Conservation (phyloP, 2,329 filamentous ascomycete genomes). For the Coniochaeta sp. region DNA sequence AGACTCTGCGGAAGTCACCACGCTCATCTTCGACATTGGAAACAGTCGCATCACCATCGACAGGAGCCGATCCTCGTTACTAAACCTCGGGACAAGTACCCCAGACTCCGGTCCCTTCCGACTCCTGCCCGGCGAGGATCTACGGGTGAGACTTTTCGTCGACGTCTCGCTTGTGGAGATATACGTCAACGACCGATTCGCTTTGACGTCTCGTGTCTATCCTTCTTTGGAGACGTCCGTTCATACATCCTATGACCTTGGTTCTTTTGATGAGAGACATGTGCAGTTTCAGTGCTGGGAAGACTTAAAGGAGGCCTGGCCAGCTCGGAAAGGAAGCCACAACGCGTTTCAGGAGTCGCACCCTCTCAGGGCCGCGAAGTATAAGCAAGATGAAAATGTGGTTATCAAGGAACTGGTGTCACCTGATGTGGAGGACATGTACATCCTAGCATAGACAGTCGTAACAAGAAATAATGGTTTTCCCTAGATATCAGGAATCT, state of each 20-base stretch:
- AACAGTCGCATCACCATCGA: slow-evolving; percentile 11
- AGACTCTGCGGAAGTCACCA: slow-evolving; percentile 8
- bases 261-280: background rate
- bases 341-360: background rate
- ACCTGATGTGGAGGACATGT: background rate
- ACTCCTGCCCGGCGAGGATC: slow-evolving; percentile 10
- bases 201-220: slow-evolving; percentile 14
- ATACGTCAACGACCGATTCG: slow-evolving; percentile 14
- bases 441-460: background rate
- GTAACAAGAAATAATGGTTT: background rate
- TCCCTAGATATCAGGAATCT: background rate
- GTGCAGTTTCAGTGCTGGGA: slow-evolving; percentile 1
- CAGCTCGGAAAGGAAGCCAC: background rate
- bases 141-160: slow-evolving; percentile 11
- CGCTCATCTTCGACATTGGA: slow-evolving; percentile 9
- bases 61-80: slow-evolving; percentile 9
- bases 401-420: background rate
- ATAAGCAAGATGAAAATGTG: background rate
- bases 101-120: background rate
- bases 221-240: slow-evolving; percentile 8
- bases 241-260: background rate
- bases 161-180: slow-evolving; percentile 14
- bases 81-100: background rate
- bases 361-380: background rate
- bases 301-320: background rate